These are phyloP conservation scores for Prunella vulgaris DNA, from an alignment of 257 asterid genomes.

Conservation along the genomic window DNA sequence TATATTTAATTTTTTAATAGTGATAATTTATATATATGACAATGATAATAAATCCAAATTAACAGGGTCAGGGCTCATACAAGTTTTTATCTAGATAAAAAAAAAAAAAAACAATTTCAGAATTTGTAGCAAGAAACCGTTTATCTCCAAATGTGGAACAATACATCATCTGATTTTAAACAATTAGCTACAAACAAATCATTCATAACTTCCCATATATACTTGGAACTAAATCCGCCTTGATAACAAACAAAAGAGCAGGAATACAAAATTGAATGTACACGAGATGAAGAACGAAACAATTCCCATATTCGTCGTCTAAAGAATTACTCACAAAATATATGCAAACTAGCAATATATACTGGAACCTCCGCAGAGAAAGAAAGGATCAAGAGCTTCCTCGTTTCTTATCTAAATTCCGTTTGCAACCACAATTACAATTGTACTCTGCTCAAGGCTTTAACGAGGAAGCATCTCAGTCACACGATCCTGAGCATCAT, in stretches of 20 bases:
- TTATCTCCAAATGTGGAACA: constrained; percentile 1
- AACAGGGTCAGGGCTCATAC: no score
- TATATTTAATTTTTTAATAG: no score
- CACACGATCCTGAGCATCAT: constrained; percentile 75
- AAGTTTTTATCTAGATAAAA: no score
- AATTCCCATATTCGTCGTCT: constrained; percentile 9
- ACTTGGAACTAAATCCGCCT: constrained; percentile 18
- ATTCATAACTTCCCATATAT: constrained; percentile 24
- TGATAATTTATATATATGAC: no score
- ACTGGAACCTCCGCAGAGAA: constrained; percentile 21
- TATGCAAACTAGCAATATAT: constrained; percentile 20
- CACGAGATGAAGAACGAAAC: constrained; percentile 9
- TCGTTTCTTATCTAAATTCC: constrained; percentile 20
- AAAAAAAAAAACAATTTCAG: not conserved
- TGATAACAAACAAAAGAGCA: constrained; percentile 17
- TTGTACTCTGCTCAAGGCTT: constrained; percentile 23
- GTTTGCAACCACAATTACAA: constrained; percentile 17
- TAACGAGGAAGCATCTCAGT: constrained; percentile 54
- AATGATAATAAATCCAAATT: no score
- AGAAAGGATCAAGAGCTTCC: constrained; percentile 16
- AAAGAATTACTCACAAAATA: constrained; percentile 35
- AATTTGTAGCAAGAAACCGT: not conserved
- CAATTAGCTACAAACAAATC: constrained; percentile 25
- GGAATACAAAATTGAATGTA: constrained; percentile 34
- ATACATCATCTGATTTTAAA: not conserved